These are phyloP conservation scores for Dissophora globulifera DNA, from an alignment of 192 early-diverging fungal species.

Conservation along the genomic window DNA sequence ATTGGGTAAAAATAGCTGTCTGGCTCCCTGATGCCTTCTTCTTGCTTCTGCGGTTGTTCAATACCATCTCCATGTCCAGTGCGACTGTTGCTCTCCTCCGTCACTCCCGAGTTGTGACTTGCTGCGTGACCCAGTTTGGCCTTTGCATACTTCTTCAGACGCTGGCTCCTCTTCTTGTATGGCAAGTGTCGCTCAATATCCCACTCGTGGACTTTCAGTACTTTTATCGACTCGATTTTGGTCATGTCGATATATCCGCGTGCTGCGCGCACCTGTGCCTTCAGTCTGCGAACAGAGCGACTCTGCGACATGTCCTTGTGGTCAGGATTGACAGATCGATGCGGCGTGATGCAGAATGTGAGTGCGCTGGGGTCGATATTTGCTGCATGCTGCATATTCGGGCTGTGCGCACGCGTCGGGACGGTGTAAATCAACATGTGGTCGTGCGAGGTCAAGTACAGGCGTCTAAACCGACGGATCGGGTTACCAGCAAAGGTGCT, in stretches of 20 bases:
- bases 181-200: conserved; percentile 8
- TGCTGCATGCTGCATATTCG: conserved; percentile 28
- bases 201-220: conserved; percentile 32
- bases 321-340: conserved; percentile 36
- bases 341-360: conserved; percentile 46
- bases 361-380: conserved; percentile 35
- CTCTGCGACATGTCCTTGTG: conserved; percentile 50
- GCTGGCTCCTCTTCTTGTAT: conserved; percentile 17
- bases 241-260: conserved; percentile 49
- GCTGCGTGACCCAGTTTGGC: too few relatives aligned
- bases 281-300: conserved; percentile 40
- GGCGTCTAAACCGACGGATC: conserved; percentile 27
- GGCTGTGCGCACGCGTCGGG: conserved; percentile 35
- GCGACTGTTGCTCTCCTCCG: too few relatives aligned
- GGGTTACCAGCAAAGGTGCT: conserved; percentile 48
- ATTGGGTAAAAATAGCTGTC: conserved; percentile 47
- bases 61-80: too few relatives aligned
- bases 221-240: conserved; percentile 20
- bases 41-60: background rate
- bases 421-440: conserved; percentile 49
- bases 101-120: too few relatives aligned
- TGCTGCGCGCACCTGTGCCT: conserved; percentile 39
- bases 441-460: conserved; percentile 56
- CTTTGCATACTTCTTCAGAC: too few relatives aligned
- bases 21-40: conserved; percentile 13